Base-by-base conservation (phyloP, 495 filamentous ascomycete species). In the Daldinia concentrica region DNA sequence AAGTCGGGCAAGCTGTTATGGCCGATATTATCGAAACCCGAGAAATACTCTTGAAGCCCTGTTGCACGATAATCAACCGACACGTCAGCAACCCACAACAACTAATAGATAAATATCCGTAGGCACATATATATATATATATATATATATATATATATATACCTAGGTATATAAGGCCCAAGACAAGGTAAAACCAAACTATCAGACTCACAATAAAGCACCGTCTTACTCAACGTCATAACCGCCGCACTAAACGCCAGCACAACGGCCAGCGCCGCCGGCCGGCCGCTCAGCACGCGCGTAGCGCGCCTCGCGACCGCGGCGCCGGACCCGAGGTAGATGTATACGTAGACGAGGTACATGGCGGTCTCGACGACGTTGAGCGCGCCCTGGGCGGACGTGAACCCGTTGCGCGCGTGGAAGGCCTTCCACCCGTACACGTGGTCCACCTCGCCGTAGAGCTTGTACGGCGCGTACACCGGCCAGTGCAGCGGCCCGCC, bases 141-240 rank as follows among this genome's bases (percentile, higher is more conserved):
- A n/a, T n/a, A n/a, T n/a, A n/a, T n/a, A n/a, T n/a, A n/a, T n/a
- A n/a, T n/a, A n/a, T n/a, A n/a, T n/a, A n/a, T n/a, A n/a, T n/a
- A n/a, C n/a, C n/a, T n/a, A n/a, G n/a, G n/a, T n/a, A n/a, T n/a
- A 29, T 54, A 24, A 17, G 17, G 24, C 8, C 6, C 43, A 22
- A 57, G 14, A 17, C 12, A 52, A 48, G n/a, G n/a, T n/a, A 58
- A 34, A 51, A 37, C 50, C 52, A 69, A 3, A 29, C 9, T 5
- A 36, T 17, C 0, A 14, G 4, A 57, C 90, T 84, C 74, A 94
- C 93, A 91, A 74, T 97, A 98, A 15, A 98, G 80, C 61, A 92
- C 74, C 15, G 94, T 97, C 87, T 97, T 97, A 79, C 89, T 90
- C 1, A 95, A 73, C 1, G 95, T 97, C 91, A 95, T 91, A 3